phyloP scores from a whole-genome alignment of 2,329 filamentous ascomycete genomes.

The Sporothrix globosa region DNA sequence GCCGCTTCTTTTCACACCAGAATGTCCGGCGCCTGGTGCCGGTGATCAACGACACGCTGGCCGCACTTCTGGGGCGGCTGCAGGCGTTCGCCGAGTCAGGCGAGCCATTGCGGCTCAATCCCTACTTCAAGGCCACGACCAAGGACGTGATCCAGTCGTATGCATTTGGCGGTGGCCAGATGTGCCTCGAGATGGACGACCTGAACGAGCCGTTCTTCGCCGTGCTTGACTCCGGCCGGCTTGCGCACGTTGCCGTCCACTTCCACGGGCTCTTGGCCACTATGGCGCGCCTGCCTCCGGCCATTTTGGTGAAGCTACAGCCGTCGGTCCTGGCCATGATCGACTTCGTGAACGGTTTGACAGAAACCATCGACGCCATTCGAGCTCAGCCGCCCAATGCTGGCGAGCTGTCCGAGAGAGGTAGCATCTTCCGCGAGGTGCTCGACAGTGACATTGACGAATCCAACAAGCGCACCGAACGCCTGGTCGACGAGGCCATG shows the following conservation, averaged over 20 bases:
- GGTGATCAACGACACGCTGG: not conserved
- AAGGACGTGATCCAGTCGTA: conserved; percentile 27
- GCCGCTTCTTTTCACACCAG: conserved; percentile 18
- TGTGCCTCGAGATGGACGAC: conserved; percentile 25
- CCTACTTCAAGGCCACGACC: conserved; percentile 10
- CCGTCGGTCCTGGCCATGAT: not conserved
- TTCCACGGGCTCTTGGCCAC: not conserved
- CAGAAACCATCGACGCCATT: not conserved
- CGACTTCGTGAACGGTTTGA: not conserved
- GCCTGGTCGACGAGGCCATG: conserved; percentile 24
- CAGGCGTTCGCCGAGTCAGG: not conserved
- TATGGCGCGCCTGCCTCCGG: not conserved
- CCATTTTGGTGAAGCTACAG: not conserved
- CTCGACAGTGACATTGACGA: conserved; percentile 21
- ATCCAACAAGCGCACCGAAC: conserved; percentile 16
- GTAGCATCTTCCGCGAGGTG: conserved; percentile 22
- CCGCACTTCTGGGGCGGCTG: not conserved
- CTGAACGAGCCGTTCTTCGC: conserved; percentile 14
- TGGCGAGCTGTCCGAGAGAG: not conserved
- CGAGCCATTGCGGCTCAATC: not conserved
- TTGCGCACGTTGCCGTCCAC: not conserved
- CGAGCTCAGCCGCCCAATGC: not conserved
- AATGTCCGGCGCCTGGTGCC: conserved; percentile 18
- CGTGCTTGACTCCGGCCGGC: not conserved
- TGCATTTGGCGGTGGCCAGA: conserved; percentile 12